Percentiles rank a stretch among this genome's conserved stretches.
Conservation (phyloP, 768 basidiomycete genomes). For the Podaxis sp. region DNA sequence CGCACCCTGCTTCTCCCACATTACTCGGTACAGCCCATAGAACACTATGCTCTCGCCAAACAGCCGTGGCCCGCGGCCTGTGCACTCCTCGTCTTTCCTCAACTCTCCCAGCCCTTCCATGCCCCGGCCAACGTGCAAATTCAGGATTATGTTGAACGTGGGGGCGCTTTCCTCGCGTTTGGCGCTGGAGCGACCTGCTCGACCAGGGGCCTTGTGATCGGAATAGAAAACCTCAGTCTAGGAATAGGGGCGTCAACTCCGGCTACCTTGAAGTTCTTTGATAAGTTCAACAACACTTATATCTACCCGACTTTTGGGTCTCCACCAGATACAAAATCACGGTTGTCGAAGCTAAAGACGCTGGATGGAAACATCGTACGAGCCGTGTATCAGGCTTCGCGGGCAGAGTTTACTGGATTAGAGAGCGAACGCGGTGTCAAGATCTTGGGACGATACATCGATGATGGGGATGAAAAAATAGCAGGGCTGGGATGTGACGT, state of each 20-base stretch:
- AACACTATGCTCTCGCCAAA: constrained; percentile 14
- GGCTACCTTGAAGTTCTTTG: constrained; percentile 12
- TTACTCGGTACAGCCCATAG: constrained; percentile 18
- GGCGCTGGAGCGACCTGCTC: constrained; percentile 14
- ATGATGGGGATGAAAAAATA: neutral
- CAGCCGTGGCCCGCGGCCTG: constrained; percentile 20
- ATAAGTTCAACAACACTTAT: constrained; percentile 9
- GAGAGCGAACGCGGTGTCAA: constrained; percentile 2
- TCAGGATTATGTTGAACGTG: constrained; percentile 18
- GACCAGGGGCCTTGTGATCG: constrained; percentile 1
- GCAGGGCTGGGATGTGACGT: constrained; percentile 13
- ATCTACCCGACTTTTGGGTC: constrained; percentile 9
- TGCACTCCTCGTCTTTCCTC: constrained; percentile 20
- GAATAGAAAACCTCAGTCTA: constrained; percentile 5
- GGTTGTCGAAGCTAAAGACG: neutral
- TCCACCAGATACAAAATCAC: neutral
- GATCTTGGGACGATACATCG: constrained; percentile 5
- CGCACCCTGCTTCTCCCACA: constrained; percentile 13
- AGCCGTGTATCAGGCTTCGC: constrained; percentile 6
- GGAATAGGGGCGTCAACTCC: constrained; percentile 4
- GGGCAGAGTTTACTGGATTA: constrained; percentile 4
- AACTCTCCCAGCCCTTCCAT: neutral
- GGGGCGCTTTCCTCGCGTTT: constrained; percentile 18
- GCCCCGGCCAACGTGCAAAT: constrained; percentile 1
- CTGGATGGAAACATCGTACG: constrained; percentile 2